phyloP scores from a whole-genome alignment of 1,284 basidiomycete species.

The Rhodotorula sp. region DNA sequence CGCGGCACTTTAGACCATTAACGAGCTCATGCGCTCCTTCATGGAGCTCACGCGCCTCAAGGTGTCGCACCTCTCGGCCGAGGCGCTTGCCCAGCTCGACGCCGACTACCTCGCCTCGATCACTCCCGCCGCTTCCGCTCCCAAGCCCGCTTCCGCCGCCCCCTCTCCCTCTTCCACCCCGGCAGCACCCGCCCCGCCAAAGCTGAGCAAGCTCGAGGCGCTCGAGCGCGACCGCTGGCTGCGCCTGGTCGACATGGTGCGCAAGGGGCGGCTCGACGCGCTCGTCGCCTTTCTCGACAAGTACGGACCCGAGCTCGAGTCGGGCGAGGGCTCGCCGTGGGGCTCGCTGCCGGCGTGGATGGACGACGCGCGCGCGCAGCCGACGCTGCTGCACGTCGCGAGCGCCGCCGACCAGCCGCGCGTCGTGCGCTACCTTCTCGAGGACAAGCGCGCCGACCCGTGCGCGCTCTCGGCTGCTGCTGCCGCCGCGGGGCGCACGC shows the following conservation, averaged over 20 bases:
- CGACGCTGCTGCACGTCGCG: slow-evolving; percentile 77
- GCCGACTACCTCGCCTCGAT: slow-evolving; percentile 71
- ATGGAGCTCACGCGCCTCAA: slow-evolving; percentile 84
- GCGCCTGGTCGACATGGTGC: slow-evolving; percentile 83
- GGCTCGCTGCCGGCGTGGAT: slow-evolving; percentile 66
- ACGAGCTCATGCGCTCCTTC: slow-evolving; percentile 84
- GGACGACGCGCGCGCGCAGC: slow-evolving; percentile 53
- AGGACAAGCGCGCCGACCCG: slow-evolving; percentile 68
- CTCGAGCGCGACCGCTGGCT: slow-evolving; percentile 70
- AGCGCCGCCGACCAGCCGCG: slow-evolving; percentile 73
- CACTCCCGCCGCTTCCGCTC: slow-evolving; percentile 14
- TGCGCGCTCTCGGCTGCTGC: not conserved
- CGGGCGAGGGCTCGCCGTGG: slow-evolving; percentile 53
- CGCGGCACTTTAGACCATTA: too few species aligned
- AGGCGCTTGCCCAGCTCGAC: slow-evolving; percentile 78
- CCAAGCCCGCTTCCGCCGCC: slow-evolving; percentile 1
- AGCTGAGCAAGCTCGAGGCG: slow-evolving; percentile 76
- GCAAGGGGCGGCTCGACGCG: slow-evolving; percentile 77
- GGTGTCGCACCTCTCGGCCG: slow-evolving; percentile 80
- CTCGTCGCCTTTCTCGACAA: slow-evolving; percentile 79
- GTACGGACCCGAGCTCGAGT: slow-evolving; percentile 60
- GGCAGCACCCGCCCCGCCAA: slow-evolving; percentile 59
- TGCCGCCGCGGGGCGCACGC: slow-evolving; percentile 54
- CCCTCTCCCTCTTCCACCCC: slow-evolving; percentile 40
- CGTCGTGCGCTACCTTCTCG: slow-evolving; percentile 73